These are phyloP conservation scores for Kingdonia uniflora DNA, from an alignment of 164 flowering plant genomes.

Conservation along the genomic window DNA sequence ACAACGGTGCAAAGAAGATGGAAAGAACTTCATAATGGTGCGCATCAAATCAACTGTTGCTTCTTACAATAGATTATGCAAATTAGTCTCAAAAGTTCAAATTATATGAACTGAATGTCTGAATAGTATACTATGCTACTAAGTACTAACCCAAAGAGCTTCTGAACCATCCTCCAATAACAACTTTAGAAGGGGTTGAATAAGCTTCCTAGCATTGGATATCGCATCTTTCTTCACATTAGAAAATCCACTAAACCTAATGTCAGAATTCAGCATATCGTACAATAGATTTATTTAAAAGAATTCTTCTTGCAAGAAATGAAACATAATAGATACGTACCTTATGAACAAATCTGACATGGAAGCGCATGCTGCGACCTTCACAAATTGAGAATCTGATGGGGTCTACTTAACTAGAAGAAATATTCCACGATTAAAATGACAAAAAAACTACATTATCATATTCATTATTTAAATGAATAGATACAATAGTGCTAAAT, in stretches of 20 bases:
- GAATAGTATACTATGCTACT: too few species aligned
- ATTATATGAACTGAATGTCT: too few species aligned
- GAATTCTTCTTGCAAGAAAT: too few species aligned
- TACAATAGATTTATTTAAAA: too few species aligned
- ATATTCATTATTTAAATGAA: too few species aligned
- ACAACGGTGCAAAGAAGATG: constrained; percentile 51
- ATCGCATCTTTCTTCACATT: constrained; percentile 56
- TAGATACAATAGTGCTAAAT: too few species aligned
- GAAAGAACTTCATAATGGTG: constrained; percentile 42
- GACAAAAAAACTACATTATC: too few species aligned
- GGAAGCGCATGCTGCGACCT: constrained; percentile 57
- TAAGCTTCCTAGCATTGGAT: constrained; percentile 44
- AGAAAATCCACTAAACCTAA: constrained; percentile 56
- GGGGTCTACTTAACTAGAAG: constrained; percentile 29
- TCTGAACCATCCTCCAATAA: constrained; percentile 56
- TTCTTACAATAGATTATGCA: constrained; percentile 41
- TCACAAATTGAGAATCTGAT: constrained; percentile 51
- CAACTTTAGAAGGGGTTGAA: constrained; percentile 55
- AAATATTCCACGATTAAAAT: too few species aligned
- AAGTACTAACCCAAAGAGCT: constrained; percentile 45
- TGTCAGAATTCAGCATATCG: not conserved
- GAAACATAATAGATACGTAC: constrained; percentile 17
- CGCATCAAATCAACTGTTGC: constrained; percentile 43
- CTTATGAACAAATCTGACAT: constrained; percentile 64
- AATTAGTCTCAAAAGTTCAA: too few species aligned